These are phyloP conservation scores for Ophiostoma pallidulum DNA, from an alignment of 2,329 filamentous ascomycete species.

Conservation along the genomic window DNA sequence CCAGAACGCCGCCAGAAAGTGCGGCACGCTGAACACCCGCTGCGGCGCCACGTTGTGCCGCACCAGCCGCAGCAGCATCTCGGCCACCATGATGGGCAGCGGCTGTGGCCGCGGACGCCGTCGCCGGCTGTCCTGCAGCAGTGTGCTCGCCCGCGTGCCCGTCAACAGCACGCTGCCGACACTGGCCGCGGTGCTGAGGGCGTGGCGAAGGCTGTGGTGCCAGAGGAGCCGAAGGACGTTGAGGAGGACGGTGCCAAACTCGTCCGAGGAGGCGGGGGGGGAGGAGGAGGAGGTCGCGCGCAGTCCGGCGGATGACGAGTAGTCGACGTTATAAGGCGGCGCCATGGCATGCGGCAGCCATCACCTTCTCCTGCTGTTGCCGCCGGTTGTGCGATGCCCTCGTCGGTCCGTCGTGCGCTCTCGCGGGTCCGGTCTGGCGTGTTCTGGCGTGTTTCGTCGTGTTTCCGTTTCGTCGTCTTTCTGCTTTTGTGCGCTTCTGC, in stretches of 20 bases:
- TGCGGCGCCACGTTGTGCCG: conserved; percentile 39
- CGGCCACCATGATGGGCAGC: conserved; percentile 17
- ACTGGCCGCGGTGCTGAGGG: background rate
- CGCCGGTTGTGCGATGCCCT: too few species aligned
- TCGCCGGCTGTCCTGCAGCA: conserved; percentile 10
- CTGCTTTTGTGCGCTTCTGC: too few species aligned
- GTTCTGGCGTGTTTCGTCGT: too few species aligned
- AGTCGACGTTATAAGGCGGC: conserved; percentile 30
- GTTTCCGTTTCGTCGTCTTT: too few species aligned
- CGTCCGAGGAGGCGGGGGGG: conserved; percentile 22
- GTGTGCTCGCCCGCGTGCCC: conserved; percentile 9
- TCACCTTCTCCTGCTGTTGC: conserved; percentile 9
- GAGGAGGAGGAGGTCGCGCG: background rate
- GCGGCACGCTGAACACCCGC: conserved; percentile 53
- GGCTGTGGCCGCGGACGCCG: conserved; percentile 13
- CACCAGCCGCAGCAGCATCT: conserved; percentile 21
- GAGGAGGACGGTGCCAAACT: conserved; percentile 24
- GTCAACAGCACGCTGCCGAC: conserved; percentile 7
- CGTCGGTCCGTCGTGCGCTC: too few species aligned
- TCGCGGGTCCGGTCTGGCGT: too few species aligned
- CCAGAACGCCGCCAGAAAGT: conserved; percentile 65
- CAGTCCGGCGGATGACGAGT: background rate
- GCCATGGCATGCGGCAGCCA: conserved; percentile 27
- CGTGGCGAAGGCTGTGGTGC: conserved; percentile 13
- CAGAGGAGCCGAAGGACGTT: conserved; percentile 25